phyloP scores from a whole-genome alignment of 169 alveolate species.

The Babesia bovis region DNA sequence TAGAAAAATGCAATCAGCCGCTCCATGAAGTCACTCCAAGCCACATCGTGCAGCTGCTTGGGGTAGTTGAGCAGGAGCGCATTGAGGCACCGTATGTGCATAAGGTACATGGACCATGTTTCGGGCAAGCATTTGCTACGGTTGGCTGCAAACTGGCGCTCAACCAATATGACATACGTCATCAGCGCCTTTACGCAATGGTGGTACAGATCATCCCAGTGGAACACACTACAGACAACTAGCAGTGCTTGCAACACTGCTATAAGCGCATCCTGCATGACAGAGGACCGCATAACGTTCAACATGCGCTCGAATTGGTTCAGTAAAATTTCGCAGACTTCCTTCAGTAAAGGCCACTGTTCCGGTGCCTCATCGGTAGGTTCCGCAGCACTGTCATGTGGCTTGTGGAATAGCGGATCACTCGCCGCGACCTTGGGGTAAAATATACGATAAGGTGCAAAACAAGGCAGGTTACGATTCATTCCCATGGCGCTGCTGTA shows the following conservation, averaged over 20 bases:
- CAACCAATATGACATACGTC: background rate
- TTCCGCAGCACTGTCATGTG: background rate
- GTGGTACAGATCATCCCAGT: conserved; percentile 8
- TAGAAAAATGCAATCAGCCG: conserved; percentile 5
- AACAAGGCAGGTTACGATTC: background rate
- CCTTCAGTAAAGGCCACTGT: conserved; percentile 1
- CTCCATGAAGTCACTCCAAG: conserved; percentile 21
- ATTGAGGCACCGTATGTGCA: conserved; percentile 16
- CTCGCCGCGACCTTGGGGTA: conserved; percentile 27
- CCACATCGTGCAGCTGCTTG: background rate
- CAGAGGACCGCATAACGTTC: conserved; percentile 24
- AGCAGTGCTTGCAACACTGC: conserved; percentile 20
- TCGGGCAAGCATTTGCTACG: conserved; percentile 3
- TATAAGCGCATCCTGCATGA: conserved; percentile 27
- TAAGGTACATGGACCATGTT: conserved; percentile 15
- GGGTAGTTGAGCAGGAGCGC: conserved; percentile 28
- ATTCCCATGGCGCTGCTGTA: conserved; percentile 18
- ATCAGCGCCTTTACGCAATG: conserved; percentile 8
- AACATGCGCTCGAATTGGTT: conserved; percentile 34
- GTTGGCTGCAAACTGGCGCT: conserved; percentile 1
- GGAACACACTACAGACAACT: conserved; percentile 9
- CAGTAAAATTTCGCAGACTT: conserved; percentile 18
- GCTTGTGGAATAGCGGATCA: background rate
- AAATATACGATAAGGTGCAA: conserved; percentile 27
- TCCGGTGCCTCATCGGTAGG: background rate